Evolutionary conservation across 352 stramenopile species (phyloP).

Genomic region (Pythium brachiatum): DNA sequence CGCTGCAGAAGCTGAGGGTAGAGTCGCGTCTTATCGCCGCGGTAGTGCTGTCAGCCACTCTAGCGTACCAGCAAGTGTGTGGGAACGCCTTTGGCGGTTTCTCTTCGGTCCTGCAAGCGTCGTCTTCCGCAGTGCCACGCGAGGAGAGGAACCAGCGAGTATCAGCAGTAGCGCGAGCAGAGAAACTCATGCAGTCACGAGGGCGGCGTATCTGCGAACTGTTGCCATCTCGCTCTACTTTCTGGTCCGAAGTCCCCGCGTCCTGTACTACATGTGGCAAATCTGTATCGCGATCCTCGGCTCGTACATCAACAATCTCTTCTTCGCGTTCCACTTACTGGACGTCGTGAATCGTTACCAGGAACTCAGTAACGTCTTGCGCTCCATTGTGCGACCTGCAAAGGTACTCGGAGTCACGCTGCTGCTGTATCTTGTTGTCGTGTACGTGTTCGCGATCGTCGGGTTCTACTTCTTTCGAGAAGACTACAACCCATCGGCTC

Average conservation of each 20-base stretch:
- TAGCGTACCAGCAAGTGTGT: background rate
- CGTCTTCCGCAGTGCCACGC: background rate
- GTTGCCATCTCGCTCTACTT: slow-evolving; percentile 51
- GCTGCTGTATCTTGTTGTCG: slow-evolving; percentile 65
- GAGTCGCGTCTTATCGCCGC: background rate
- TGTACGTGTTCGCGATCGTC: slow-evolving; percentile 73
- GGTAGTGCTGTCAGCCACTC: too few relatives aligned
- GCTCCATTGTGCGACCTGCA: slow-evolving; percentile 54
- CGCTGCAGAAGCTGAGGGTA: too few relatives aligned
- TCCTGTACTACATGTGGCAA: slow-evolving; percentile 58
- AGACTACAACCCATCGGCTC: slow-evolving; percentile 42
- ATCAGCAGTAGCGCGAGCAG: background rate
- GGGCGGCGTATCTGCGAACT: slow-evolving; percentile 25
- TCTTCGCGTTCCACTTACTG: slow-evolving; percentile 73
- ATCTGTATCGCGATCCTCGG: slow-evolving; percentile 59
- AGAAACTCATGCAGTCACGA: background rate
- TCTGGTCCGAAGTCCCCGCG: slow-evolving; percentile 45
- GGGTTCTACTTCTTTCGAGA: slow-evolving; percentile 73
- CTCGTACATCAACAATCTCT: slow-evolving; percentile 69
- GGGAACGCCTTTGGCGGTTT: slow-evolving; percentile 9
- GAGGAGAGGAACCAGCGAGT: too few relatives aligned
- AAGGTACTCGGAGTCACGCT: slow-evolving; percentile 61
- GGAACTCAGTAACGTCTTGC: slow-evolving; percentile 66
- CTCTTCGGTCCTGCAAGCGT: slow-evolving; percentile 9
- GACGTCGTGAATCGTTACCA: slow-evolving; percentile 81